Base-by-base conservation (phyloP, 768 basidiomycete species). In the Tephrocybe rancida region DNA sequence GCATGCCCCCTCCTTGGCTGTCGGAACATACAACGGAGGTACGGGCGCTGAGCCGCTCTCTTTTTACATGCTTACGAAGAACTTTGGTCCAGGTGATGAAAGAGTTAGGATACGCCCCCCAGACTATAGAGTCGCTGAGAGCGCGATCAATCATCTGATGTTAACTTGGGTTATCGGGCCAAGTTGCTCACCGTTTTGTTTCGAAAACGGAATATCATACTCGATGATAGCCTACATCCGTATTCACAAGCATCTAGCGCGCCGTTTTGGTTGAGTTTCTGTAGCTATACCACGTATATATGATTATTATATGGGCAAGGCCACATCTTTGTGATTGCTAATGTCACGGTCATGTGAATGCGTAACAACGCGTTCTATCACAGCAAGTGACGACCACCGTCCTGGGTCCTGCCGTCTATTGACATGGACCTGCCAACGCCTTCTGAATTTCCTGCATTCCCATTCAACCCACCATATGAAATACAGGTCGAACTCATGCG, bases 401-500 rank as follows among this genome's bases (percentile, higher is more conserved):
- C n/a, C n/a, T n/a, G n/a, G n/a, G n/a, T n/a, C n/a, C n/a, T 39
- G 32, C 53, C 46, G 44, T 24, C 59, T 48, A 48, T 58, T 49
- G 54, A 41, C 65, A 50, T 80, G 41, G 66, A 71, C 16, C 74
- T 96, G 4, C 70, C 83, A 1, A 88, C 88, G 0, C 95, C 94
- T 0, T 63, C 69, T 1, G 61, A 62, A 1, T 97, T 97, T 65
- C 76, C 86, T 8, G 83, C 83, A 2, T 98, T 98, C 64, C 95
- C 95, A 0, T 97, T 88, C 63, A 75, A 82, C 14, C 75, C 84
- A 3, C 94, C 94, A 2, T 96, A 96, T 66, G 66, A 78, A 16
- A 95, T 96, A 52, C 96, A 98, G 66, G 73, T 80, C 0, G 82
- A 90, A 30, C 83, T 98, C 24, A 97, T 98, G 95, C 84, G 76